These are phyloP conservation scores for Blastocystis sp. DNA, from an alignment of 352 stramenopile species.

Conservation along the genomic window DNA sequence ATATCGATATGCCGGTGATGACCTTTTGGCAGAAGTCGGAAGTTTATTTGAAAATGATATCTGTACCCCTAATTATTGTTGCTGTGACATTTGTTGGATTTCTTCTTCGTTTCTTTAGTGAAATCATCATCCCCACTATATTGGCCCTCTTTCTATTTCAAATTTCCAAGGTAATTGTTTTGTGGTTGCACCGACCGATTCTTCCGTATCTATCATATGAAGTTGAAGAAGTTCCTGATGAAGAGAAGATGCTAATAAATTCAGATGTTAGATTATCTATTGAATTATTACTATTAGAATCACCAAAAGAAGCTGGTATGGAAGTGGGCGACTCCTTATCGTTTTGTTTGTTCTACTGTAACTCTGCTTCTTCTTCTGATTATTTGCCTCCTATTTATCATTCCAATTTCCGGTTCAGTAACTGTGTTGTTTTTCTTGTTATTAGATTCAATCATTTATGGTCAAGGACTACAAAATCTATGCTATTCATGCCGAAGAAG, in stretches of 20 bases:
- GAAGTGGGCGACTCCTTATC: slow-evolving; percentile 31
- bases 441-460: slow-evolving; percentile 27
- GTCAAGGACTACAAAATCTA: slow-evolving; percentile 15
- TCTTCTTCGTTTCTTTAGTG: slow-evolving; percentile 31
- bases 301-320: not conserved
- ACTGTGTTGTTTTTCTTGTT: not conserved
- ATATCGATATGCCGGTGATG: slow-evolving; percentile 4
- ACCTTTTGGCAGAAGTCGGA: slow-evolving; percentile 41
- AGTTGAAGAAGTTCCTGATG: not conserved
- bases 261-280: not conserved
- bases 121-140: slow-evolving; percentile 52
- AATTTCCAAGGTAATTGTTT: slow-evolving; percentile 40
- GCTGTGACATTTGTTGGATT: slow-evolving; percentile 38
- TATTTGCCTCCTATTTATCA: not conserved
- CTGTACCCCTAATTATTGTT: slow-evolving; percentile 30
- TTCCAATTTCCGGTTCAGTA: slow-evolving; percentile 23
- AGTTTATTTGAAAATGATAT: slow-evolving; percentile 45
- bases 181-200: slow-evolving; percentile 25
- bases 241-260: slow-evolving; percentile 2
- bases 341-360: slow-evolving; percentile 30
- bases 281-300: not conserved
- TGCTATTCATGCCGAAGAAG: not conserved
- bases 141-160: slow-evolving; percentile 52
- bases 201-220: slow-evolving; percentile 38
- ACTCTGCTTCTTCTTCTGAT: slow-evolving; percentile 29